Evolutionary conservation across 2,329 filamentous ascomycete species (phyloP).

Genomic region (Trichoderma sp.): DNA sequence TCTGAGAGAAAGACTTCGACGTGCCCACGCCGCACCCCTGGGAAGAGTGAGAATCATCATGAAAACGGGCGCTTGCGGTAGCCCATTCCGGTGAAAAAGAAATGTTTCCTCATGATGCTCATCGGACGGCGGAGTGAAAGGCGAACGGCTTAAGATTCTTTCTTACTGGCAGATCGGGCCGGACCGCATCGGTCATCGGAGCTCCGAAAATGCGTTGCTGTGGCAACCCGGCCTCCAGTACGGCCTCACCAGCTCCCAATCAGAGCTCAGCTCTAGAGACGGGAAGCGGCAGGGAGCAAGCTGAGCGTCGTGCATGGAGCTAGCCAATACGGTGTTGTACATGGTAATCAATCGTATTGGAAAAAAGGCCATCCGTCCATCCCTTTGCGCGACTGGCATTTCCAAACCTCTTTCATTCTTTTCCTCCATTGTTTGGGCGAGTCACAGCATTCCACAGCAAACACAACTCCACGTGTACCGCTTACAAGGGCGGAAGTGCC

Average conservation of each 20-base stretch:
- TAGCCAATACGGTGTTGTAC: background rate
- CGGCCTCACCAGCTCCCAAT: background rate
- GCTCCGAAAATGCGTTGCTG: constrained; percentile 12
- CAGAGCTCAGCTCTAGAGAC: background rate
- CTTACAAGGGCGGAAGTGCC: constrained; percentile 9
- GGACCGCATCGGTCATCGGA: constrained; percentile 9
- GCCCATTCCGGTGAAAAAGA: background rate
- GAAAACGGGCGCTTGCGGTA: background rate
- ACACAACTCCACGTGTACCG: background rate
- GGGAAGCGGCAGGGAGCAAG: background rate
- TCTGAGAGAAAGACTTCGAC: background rate
- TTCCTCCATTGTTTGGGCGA: background rate
- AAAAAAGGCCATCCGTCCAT: background rate
- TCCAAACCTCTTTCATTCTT: background rate
- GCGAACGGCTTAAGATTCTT: background rate
- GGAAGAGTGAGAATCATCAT: constrained; percentile 7
- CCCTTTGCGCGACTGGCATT: constrained; percentile 8
- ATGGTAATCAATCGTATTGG: background rate
- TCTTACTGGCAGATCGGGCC: background rate
- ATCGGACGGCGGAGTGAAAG: background rate
- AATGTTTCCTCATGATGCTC: background rate
- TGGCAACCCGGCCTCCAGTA: background rate
- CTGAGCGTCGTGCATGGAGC: background rate
- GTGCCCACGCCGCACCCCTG: background rate
- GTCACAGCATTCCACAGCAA: constrained; percentile 1